These are phyloP conservation scores for Pseudonitzschia multiseries DNA, from an alignment of 108 stramenopile genomes.

Conservation along the genomic window DNA sequence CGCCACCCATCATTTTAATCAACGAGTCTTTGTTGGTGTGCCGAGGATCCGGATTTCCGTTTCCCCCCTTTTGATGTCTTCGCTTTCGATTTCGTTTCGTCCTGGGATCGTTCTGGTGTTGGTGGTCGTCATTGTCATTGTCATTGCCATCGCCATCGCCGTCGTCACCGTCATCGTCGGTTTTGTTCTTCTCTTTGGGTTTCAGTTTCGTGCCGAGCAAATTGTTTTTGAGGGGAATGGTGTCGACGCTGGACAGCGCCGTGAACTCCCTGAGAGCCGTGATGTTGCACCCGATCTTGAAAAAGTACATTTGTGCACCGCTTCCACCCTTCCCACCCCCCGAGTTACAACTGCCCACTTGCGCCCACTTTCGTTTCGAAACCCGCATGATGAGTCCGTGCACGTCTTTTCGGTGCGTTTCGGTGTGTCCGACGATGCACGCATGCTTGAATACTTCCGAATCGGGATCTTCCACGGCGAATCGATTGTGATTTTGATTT, in stretches of 20 bases:
- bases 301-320: slow-evolving; percentile 49
- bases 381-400: slow-evolving; percentile 63
- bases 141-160: not conserved
- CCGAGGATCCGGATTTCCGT: slow-evolving; percentile 5
- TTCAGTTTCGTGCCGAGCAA: slow-evolving; percentile 57
- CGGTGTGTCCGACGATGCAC: slow-evolving; percentile 69
- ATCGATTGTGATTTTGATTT: not conserved
- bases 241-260: slow-evolving; percentile 69
- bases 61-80: not conserved
- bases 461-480: slow-evolving; percentile 6
- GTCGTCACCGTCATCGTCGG: not conserved
- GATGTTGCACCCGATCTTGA: slow-evolving; percentile 71
- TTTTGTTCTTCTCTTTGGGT: not conserved
- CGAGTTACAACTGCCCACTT: slow-evolving; percentile 14
- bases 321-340: not conserved
- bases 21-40: slow-evolving; percentile 37
- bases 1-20: slow-evolving; percentile 66
- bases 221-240: slow-evolving; percentile 61
- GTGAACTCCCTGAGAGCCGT: slow-evolving; percentile 83
- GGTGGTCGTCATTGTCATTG: not conserved
- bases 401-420: slow-evolving; percentile 48
- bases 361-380: slow-evolving; percentile 63
- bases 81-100: not conserved
- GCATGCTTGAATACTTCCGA: slow-evolving; percentile 19
- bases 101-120: slow-evolving; percentile 23